Evolutionary conservation across 371 early-diverging fungal genomes (phyloP).

Genomic region (Rhizomucor pusillus): DNA sequence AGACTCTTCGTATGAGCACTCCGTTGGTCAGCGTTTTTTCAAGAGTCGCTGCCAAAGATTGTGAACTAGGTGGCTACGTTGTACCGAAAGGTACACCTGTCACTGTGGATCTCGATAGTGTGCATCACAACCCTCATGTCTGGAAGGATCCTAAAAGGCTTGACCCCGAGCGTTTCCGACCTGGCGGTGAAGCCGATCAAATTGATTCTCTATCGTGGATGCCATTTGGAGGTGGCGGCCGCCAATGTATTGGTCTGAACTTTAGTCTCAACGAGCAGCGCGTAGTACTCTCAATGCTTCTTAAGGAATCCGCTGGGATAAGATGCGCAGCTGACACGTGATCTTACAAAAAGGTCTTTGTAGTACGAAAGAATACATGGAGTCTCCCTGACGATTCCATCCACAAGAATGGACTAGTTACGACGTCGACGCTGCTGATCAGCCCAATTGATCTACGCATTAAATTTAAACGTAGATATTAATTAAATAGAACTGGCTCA

Average conservation of each 20-base stretch:
- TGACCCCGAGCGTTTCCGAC: constrained; percentile 21
- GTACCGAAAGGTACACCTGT: constrained; percentile 19
- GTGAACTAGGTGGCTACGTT: constrained; percentile 5
- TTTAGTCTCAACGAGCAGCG: constrained; percentile 18
- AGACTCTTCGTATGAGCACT: constrained; percentile 8
- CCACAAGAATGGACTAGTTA: constrained; percentile 8
- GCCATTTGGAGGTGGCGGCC: constrained; percentile 5
- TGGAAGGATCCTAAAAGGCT: constrained; percentile 18
- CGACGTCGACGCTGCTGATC: not conserved
- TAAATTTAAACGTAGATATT: not conserved
- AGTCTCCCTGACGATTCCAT: constrained; percentile 11
- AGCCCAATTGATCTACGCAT: not conserved
- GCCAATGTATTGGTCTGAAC: constrained; percentile 20
- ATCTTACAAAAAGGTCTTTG: not conserved
- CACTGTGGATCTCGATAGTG: constrained; percentile 6
- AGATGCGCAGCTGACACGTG: too few species aligned
- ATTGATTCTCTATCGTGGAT: constrained; percentile 9
- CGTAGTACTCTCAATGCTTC: constrained; percentile 13
- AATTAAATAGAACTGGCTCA: too few species aligned
- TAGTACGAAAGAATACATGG: constrained; percentile 15
- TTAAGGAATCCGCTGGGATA: too few species aligned
- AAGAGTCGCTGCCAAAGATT: constrained; percentile 7
- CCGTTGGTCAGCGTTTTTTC: constrained; percentile 1
- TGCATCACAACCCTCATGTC: constrained; percentile 15
- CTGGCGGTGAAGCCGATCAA: constrained; percentile 17